A percentile compares a stretch with the other conserved stretches of the same genome.
Conservation (phyloP, 768 basidiomycete genomes). For the Tricholoma terreum region DNA sequence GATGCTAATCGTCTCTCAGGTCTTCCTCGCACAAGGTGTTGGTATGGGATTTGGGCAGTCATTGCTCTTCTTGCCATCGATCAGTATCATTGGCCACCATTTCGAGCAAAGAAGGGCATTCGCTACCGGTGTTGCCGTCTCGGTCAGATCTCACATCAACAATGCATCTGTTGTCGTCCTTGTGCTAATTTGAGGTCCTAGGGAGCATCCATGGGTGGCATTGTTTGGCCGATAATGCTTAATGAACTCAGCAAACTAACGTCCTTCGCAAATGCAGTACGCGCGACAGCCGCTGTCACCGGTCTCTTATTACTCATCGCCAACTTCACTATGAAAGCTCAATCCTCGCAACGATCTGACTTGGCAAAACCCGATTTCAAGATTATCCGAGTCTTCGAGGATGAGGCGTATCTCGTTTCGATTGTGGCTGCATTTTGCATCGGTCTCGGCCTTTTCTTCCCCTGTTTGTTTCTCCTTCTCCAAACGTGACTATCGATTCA, state of each 20-base stretch:
- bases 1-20: slow-evolving; percentile 22
- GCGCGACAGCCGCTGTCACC: slow-evolving; percentile 31
- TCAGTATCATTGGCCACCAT: slow-evolving; percentile 45
- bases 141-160: slow-evolving; percentile 33
- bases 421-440: slow-evolving; percentile 18
- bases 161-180: not conserved
- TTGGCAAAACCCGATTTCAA: slow-evolving; percentile 23
- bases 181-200: slow-evolving; percentile 8
- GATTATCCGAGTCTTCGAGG: slow-evolving; percentile 26
- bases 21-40: slow-evolving; percentile 55
- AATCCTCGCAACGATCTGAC: slow-evolving; percentile 3
- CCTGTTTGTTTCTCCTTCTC: slow-evolving; percentile 34
- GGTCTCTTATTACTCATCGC: slow-evolving; percentile 29
- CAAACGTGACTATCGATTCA: slow-evolving; percentile 18
- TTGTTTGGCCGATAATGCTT: slow-evolving; percentile 51
- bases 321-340: slow-evolving; percentile 31
- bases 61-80: slow-evolving; percentile 47
- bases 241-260: slow-evolving; percentile 28
- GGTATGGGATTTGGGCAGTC: slow-evolving; percentile 51
- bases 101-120: slow-evolving; percentile 39
- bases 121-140: slow-evolving; percentile 37
- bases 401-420: slow-evolving; percentile 33
- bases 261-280: slow-evolving; percentile 34
- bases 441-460: slow-evolving; percentile 51
- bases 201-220: slow-evolving; percentile 48